Base-by-base conservation (phyloP, 345 rosid genomes). In the Dipteronia dyeriana region DNA sequence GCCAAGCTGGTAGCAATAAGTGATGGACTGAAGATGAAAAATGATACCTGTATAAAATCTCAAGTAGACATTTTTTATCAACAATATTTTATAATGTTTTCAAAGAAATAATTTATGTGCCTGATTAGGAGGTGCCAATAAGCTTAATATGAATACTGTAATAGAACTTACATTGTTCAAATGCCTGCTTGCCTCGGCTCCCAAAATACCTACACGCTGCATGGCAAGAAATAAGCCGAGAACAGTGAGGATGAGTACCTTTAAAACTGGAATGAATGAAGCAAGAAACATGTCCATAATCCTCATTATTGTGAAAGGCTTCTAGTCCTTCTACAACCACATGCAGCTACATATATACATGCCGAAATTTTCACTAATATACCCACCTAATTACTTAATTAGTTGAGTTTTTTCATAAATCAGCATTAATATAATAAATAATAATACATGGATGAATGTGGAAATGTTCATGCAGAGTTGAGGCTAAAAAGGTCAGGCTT, bases 191-290 rank as follows among this genome's bases (percentile, higher is more conserved):
- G 82, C 82, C 20, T 17, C 11, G 23, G 29, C 54, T 47, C 82
- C 85, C 56, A 79, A 7, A 41, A 82, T 25, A 76, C 76, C 78
- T 17, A 79, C 16, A 10, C 77, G 25, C 31, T 76, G 78, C 60
- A 79, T 4, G 23, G 82, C 80, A 2, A 82, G 80, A 66, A 79
- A 66, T 20, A 73, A 71, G 25, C 85, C 82, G 5, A 82, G 62
- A 5, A 75, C 80, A 11, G 82, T 82, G 49, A 82, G 13, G 38
- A 82, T 64, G 51, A 79, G 85, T 41, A 82, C 68, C 61, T 82
- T 82, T 14, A 79, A 16, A 51, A 82, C 76, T 23, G 82, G 82
- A 73, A 82, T 72, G 17, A 79, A 63, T 56, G 85, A 82, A 49
- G 69, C 75, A 10, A 83, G 31, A 56, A 79, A 76, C 23, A 80